Evolutionary conservation across 495 filamentous ascomycete genomes (phyloP).

Genomic region (Hypoxylon trugodes): DNA sequence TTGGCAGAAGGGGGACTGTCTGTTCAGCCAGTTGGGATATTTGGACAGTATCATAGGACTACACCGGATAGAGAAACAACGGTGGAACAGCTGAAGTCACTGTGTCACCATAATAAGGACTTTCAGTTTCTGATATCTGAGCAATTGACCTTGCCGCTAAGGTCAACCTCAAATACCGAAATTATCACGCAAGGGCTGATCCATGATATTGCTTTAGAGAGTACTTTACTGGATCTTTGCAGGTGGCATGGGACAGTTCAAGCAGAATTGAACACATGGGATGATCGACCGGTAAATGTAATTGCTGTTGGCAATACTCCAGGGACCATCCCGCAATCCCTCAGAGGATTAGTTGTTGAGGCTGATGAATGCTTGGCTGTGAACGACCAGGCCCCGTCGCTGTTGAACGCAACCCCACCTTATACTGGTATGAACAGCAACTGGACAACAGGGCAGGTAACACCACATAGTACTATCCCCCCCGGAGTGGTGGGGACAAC

Average conservation of each 20-base stretch:
- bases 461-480: neutral
- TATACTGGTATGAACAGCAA: conserved; percentile 2
- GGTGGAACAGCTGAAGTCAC: neutral
- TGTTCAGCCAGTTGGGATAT: conserved; percentile 12
- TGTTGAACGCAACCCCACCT: neutral
- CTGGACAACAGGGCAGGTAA: conserved; percentile 16
- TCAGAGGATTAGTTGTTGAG: neutral
- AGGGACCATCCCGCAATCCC: conserved; percentile 11
- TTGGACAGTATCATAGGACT: conserved; percentile 11
- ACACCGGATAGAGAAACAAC: neutral
- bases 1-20: conserved; percentile 13
- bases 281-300: conserved; percentile 7
- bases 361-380: neutral
- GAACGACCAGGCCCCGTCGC: neutral
- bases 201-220: conserved; percentile 15
- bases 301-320: conserved; percentile 14
- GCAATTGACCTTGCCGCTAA: conserved; percentile 1
- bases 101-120: conserved; percentile 5
- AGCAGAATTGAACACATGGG: conserved; percentile 3
- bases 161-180: conserved; percentile 14
- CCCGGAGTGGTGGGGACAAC: neutral
- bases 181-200: conserved; percentile 14
- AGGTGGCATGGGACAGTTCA: conserved; percentile 17
- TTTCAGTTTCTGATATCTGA: conserved; percentile 12
- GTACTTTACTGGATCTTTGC: conserved; percentile 8